Conservation (phyloP, 2,329 filamentous ascomycete species). For the Dothiorella sarmentorum region DNA sequence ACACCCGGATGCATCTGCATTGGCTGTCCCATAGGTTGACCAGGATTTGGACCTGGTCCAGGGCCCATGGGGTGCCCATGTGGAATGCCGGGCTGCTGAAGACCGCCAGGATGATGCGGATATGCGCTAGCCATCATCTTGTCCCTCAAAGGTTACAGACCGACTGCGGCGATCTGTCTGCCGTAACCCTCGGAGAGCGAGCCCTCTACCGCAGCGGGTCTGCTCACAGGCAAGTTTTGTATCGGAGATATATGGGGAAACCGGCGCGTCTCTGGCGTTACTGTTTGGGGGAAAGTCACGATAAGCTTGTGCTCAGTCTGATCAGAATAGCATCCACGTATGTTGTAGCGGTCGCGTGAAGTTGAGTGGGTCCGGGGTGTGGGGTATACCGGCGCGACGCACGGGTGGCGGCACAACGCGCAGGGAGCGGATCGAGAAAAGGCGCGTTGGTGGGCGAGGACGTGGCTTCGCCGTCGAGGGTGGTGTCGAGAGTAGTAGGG, state of each 20-base stretch:
- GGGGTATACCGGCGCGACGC: conserved; percentile 12
- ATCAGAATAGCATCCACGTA: conserved; percentile 5
- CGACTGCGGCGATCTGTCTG: conserved; percentile 7
- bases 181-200: conserved; percentile 6
- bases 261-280: neutral
- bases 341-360: conserved; percentile 16
- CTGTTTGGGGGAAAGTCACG: neutral
- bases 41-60: conserved; percentile 66
- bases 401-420: conserved; percentile 1
- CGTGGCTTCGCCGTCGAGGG: neutral
- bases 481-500: conserved; percentile 8
- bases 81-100: conserved; percentile 69
- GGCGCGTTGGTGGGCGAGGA: neutral
- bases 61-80: conserved; percentile 61
- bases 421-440: neutral
- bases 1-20: conserved; percentile 73
- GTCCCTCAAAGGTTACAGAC: conserved; percentile 21
- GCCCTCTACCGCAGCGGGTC: neutral
- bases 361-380: conserved; percentile 14
- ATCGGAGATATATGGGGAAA: neutral
- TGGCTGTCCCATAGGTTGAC: conserved; percentile 65
- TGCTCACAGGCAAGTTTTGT: neutral
- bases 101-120: conserved; percentile 65
- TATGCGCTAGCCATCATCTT: conserved; percentile 68
- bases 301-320: neutral